Base-by-base conservation (phyloP, 805 yeast species). In the Ascoidea tarda region DNA sequence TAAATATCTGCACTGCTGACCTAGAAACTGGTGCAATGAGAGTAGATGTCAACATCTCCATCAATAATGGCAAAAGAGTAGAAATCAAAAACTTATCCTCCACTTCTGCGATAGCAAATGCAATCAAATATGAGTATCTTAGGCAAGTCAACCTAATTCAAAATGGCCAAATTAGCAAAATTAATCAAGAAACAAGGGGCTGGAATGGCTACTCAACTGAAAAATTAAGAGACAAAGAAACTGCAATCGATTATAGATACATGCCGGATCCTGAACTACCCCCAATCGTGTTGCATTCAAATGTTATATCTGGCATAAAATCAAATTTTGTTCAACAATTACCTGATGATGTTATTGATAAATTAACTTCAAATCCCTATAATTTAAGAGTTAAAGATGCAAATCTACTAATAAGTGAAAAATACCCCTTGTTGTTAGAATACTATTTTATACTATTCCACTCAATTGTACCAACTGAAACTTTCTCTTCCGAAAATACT, bases 221-320 rank as follows among this genome's bases (percentile, higher is more conserved):
- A 48, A 73, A 76, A 50, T 67, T 84, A 50, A 77, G 99, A 62
- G 72, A 78, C 4, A 93, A 93, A 61, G 97, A 91, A 63, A 77
- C 78, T 46, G 77, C 87, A 0, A 75, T 86, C 10, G 99, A 93
- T 65, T 93, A 93, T 66, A 72, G 98, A 60, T 93, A 89, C 63
- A 83, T 91, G 75, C 96, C 98, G 0, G 99, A 93, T 64, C 87
- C 95, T 1, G 99, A 93, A 64, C 68, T 93, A 33, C 89, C 93
- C 0, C 65, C 68, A 1, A 66, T 90, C 4, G 54, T 60, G 14
- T 63, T 91, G 2, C 69, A 75, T 46, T 53, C 66, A 1, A 62
- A 62, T 0, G 73, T 82, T 5, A 60, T 75, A 0, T 59, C 67
- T 0, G 70, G 74, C 1, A 69, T 84, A 0, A 59, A 64, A 10